Evolutionary conservation across 2,329 filamentous ascomycete species (phyloP).

Genomic region (Blastomyces parvus): DNA sequence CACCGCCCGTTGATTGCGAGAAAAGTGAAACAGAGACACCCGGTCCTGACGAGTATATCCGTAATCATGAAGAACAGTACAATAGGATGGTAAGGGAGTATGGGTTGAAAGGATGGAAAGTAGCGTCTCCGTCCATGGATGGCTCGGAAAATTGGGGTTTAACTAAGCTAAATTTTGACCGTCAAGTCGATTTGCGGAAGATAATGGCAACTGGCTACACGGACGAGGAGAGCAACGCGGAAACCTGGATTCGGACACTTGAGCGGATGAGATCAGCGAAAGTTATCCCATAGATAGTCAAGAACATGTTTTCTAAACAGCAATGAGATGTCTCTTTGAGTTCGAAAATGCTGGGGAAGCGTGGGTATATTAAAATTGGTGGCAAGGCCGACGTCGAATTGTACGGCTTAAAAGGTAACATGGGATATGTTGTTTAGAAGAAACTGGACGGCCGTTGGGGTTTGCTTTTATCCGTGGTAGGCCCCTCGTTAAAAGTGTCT

Average conservation of each 20-base stretch:
- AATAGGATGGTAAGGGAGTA: slow-evolving; percentile 12
- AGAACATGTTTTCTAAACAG: neutral
- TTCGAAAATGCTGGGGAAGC: neutral
- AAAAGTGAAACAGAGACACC: slow-evolving; percentile 7
- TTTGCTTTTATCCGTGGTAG: neutral
- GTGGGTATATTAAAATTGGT: neutral
- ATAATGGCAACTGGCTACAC: slow-evolving; percentile 12
- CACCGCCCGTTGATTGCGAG: slow-evolving; percentile 13
- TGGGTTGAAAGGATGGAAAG: slow-evolving; percentile 12
- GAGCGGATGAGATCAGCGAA: slow-evolving; percentile 13
- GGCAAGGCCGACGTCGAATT: neutral
- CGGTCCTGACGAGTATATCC: slow-evolving; percentile 14
- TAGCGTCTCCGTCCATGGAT: slow-evolving; percentile 13
- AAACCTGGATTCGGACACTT: slow-evolving; percentile 12
- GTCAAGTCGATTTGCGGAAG: slow-evolving; percentile 12
- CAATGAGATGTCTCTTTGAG: neutral
- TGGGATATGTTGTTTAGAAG: neutral
- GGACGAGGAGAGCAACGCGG: slow-evolving; percentile 11
- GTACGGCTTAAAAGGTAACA: neutral
- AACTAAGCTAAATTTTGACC: slow-evolving; percentile 13
- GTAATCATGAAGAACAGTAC: slow-evolving; percentile 10
- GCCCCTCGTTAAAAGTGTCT: too few relatives aligned
- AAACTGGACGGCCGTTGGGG: neutral
- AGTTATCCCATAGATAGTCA: slow-evolving; percentile 10
- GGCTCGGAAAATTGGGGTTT: slow-evolving; percentile 16